Base-by-base conservation (phyloP, 345 rosid genomes). In the Euclidium syriacum region DNA sequence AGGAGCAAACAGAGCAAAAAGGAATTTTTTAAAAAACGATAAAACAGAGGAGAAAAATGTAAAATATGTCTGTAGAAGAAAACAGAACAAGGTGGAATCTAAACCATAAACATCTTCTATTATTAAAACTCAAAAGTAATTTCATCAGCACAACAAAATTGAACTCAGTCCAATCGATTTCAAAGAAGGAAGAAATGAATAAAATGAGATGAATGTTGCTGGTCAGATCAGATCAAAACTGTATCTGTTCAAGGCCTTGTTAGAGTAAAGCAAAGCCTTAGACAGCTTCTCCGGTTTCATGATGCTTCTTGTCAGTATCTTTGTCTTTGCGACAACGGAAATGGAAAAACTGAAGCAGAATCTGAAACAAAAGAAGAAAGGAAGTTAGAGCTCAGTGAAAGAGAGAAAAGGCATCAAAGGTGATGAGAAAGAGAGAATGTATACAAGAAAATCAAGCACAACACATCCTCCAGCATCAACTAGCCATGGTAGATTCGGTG, bases 401-500 rank as follows among this genome's bases (percentile, higher is more conserved):
- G 33, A 18, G 36, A 18, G 6, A 35, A 42, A 53, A 10, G 34
- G 11, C 11, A 40, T 33, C 40, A 56, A 43, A 41, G 53, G 26
- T 22, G 24, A 44, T 9, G 50, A 62, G 58, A 47, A 23, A 32
- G 12, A 22, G 18, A 22, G 54, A 50, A 4, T 50, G 38, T 24
- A 78, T 89, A 86, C 96, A 41, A 84, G 80, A 59, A 72, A 42
- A 72, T 86, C 96, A 41, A 89, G 96, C 43, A 89, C 53, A 42
- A 86, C 87, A 15, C 96, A 86, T 16, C 94, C 96, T 64, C 82
- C 83, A 22, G 95, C 96, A 76, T 89, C 96, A 38, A 80, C 94
- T 49, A 89, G 78, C 95, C 96, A 86, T 11, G 95, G 96, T 46
- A 86, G 68, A 78, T 89, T 89, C 12, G 91, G 85, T 60, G 65